These are phyloP conservation scores for Fusarium neocosmosporiellum DNA, from an alignment of 2,329 filamentous ascomycete species.

Conservation along the genomic window DNA sequence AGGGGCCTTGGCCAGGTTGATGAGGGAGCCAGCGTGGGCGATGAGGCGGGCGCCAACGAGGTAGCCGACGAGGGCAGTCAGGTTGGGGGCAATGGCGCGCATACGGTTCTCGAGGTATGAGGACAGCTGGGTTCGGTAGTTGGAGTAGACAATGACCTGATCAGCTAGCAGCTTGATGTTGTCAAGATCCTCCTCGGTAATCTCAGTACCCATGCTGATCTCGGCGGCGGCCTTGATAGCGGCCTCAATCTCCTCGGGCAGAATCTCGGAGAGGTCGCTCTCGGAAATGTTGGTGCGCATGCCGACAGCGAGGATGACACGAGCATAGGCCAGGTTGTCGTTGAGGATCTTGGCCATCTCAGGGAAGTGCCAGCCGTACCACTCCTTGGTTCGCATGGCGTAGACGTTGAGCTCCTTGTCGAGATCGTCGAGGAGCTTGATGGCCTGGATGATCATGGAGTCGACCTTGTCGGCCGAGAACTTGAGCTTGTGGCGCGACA, in stretches of 20 bases:
- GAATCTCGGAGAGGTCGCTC: constrained; percentile 85
- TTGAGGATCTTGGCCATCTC: constrained; percentile 97
- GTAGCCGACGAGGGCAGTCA: constrained; percentile 92
- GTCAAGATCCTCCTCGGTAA: constrained; percentile 89
- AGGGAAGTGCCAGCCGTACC: constrained; percentile 99
- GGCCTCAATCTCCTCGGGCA: constrained; percentile 93
- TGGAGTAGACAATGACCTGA: constrained; percentile 91
- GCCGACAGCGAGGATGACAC: constrained; percentile 88
- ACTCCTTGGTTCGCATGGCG: constrained; percentile 99
- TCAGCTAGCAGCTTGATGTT: constrained; percentile 93
- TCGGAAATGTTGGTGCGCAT: constrained; percentile 84
- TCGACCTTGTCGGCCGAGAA: constrained; percentile 99
- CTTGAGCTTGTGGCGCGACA: constrained; percentile 97
- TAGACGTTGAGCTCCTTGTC: constrained; percentile 99
- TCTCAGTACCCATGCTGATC: constrained; percentile 98
- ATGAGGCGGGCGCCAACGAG: constrained; percentile 95
- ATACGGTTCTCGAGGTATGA: constrained; percentile 93
- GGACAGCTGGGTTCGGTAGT: constrained; percentile 88
- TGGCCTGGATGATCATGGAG: constrained; percentile 98
- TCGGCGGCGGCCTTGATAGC: constrained; percentile 95
- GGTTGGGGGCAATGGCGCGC: constrained; percentile 95
- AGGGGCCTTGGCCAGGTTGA: constrained; percentile 94
- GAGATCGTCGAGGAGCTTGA: constrained; percentile 91
- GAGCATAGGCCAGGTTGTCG: constrained; percentile 94
- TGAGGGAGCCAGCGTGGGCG: constrained; percentile 91